These are phyloP conservation scores for Inga laurina DNA, from an alignment of 306 rosid species.

Conservation along the genomic window DNA sequence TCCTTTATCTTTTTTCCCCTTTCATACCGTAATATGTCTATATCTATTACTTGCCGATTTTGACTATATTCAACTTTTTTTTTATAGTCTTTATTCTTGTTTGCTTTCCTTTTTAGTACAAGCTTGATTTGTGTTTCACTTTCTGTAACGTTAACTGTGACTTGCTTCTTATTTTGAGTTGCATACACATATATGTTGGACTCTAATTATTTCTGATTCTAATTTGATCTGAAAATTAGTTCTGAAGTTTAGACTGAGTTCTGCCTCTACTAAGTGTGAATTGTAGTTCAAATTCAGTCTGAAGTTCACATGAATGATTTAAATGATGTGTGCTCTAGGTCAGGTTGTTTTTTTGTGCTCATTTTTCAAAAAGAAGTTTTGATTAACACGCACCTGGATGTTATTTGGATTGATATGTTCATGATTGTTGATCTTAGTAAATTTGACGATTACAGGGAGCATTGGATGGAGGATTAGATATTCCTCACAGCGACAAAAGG, in stretches of 20 bases:
- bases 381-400: no score
- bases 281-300: neutral
- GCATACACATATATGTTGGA: neutral
- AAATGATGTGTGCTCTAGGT: neutral
- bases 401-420: neutral
- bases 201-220: neutral
- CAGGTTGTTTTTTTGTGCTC: neutral
- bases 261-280: neutral
- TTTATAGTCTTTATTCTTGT: neutral
- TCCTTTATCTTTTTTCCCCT: neutral
- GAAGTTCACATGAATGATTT: neutral
- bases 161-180: neutral
- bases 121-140: neutral
- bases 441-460: constrained; percentile 62
- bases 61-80: neutral
- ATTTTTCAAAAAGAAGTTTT: neutral
- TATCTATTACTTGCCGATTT: neutral
- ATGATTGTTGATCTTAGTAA: neutral
- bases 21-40: neutral
- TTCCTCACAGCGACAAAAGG: constrained; percentile 90
- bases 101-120: neutral
- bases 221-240: neutral
- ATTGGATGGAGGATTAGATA: constrained; percentile 88
- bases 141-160: neutral
- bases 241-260: neutral